Evolutionary conservation across 192 early-diverging fungal species (phyloP).

Genomic region (Coemansia sp.): DNA sequence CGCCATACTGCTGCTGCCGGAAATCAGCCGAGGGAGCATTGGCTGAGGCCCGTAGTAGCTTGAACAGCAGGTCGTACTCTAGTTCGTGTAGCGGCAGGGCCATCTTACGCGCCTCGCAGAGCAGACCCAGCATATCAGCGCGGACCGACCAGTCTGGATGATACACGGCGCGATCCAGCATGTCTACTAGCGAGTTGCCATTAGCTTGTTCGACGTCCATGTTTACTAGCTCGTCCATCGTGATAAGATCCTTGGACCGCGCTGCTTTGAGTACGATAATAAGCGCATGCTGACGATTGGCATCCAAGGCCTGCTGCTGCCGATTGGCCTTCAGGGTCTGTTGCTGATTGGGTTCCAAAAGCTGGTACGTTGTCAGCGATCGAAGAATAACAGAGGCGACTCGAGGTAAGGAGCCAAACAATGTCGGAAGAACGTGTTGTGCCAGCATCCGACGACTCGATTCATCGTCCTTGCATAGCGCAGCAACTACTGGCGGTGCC

Average conservation of each 20-base stretch:
- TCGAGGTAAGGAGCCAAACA: constrained; percentile 25
- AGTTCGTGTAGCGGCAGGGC: constrained; percentile 59
- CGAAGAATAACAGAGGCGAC: constrained; percentile 23
- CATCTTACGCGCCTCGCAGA: constrained; percentile 77
- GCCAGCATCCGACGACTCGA: constrained; percentile 45
- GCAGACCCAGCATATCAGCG: constrained; percentile 73
- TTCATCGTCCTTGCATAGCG: constrained; percentile 48
- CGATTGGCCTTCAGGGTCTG: neutral
- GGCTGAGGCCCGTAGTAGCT: constrained; percentile 68
- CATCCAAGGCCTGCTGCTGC: constrained; percentile 27
- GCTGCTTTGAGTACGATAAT: constrained; percentile 48
- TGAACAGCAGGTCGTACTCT: constrained; percentile 67
- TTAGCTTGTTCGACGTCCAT: constrained; percentile 13
- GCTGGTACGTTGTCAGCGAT: constrained; percentile 9
- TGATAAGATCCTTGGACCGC: constrained; percentile 36
- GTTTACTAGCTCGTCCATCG: constrained; percentile 25
- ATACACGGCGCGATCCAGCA: constrained; percentile 63
- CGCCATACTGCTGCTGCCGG: constrained; percentile 69
- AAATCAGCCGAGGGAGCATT: constrained; percentile 78
- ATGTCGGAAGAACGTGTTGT: constrained; percentile 32
- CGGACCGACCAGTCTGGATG: constrained; percentile 74
- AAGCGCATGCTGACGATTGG: constrained; percentile 46
- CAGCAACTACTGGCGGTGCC: constrained; percentile 21
- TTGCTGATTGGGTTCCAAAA: too few species aligned
- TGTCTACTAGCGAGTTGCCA: constrained; percentile 13